phyloP scores from a whole-genome alignment of 352 stramenopile genomes.

The Blastocystis sp. region DNA sequence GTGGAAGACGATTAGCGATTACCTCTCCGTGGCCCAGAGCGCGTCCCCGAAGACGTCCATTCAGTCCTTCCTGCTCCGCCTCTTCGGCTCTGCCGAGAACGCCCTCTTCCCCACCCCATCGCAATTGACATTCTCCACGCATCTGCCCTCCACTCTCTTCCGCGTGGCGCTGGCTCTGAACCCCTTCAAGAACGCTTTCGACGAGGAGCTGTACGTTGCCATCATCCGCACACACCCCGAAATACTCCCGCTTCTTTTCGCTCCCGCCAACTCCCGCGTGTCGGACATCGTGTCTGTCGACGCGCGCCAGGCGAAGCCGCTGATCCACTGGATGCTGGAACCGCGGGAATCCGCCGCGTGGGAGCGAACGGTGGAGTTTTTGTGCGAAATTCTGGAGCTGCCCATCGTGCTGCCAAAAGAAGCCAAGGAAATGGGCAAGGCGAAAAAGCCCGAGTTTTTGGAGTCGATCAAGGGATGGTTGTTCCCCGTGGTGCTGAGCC shows the following conservation, averaged over 20 bases:
- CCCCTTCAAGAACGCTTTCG: conserved; percentile 27
- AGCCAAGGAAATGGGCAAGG: not conserved
- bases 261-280: not conserved
- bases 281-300: not conserved
- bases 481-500: conserved; percentile 12
- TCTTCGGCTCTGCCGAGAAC: not conserved
- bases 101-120: not conserved
- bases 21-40: not conserved
- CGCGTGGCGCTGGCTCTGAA: conserved; percentile 19
- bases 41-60: not conserved
- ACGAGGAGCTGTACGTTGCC: conserved; percentile 33
- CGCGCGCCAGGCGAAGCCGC: not conserved
- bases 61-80: conserved; percentile 11
- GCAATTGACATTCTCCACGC: conserved; percentile 33
- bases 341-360: conserved; percentile 14
- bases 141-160: conserved; percentile 43
- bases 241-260: conserved; percentile 36
- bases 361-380: conserved; percentile 39
- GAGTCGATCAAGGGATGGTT: conserved; percentile 10
- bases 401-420: conserved; percentile 13
- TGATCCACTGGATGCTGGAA: conserved; percentile 64
- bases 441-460: conserved; percentile 22
- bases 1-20: conserved; percentile 5
- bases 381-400: conserved; percentile 28
- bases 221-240: conserved; percentile 49